A percentile compares a stretch with the other conserved stretches of the same genome.
Evolutionary conservation across 768 basidiomycete species (phyloP).

Genomic region (Pisolithus albus): DNA sequence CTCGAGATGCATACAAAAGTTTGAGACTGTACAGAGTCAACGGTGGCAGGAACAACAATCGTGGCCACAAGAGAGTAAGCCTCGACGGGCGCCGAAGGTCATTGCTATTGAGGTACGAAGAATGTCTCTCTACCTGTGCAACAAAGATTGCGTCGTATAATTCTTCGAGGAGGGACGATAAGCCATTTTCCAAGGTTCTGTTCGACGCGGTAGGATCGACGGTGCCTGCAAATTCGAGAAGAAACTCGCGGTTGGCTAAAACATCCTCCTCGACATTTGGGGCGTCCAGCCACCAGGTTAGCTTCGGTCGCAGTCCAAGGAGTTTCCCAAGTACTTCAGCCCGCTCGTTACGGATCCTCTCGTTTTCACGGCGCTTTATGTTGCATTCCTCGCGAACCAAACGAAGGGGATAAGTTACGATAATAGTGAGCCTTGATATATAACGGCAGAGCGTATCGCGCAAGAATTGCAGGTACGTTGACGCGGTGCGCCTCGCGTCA

Average conservation of each 20-base stretch:
- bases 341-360: conserved; percentile 57
- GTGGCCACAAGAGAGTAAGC: conserved; percentile 74
- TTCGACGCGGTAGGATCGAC: conserved; percentile 14
- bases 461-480: conserved; percentile 8
- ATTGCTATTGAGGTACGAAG: conserved; percentile 22
- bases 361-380: conserved; percentile 51
- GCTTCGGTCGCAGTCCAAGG: conserved; percentile 42
- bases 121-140: conserved; percentile 25
- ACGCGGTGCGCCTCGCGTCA: conserved; percentile 3
- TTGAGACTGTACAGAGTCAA: conserved; percentile 46
- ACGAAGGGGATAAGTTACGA: conserved; percentile 46
- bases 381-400: conserved; percentile 63
- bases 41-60: conserved; percentile 69
- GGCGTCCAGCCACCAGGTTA: conserved; percentile 30
- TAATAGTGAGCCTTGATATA: conserved; percentile 7
- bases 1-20: conserved; percentile 51
- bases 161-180: conserved; percentile 9
- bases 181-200: conserved; percentile 7
- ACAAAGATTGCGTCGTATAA: conserved; percentile 16
- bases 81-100: conserved; percentile 61
- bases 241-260: conserved; percentile 7
- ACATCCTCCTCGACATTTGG: conserved; percentile 1
- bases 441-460: conserved; percentile 6
- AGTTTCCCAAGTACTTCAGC: conserved; percentile 64
- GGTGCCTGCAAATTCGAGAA: conserved; percentile 17